Percentiles rank a stretch among this genome's conserved stretches.
phyloP scores from a whole-genome alignment of 2,329 filamentous ascomycete genomes.

The Orbilia quercus region DNA sequence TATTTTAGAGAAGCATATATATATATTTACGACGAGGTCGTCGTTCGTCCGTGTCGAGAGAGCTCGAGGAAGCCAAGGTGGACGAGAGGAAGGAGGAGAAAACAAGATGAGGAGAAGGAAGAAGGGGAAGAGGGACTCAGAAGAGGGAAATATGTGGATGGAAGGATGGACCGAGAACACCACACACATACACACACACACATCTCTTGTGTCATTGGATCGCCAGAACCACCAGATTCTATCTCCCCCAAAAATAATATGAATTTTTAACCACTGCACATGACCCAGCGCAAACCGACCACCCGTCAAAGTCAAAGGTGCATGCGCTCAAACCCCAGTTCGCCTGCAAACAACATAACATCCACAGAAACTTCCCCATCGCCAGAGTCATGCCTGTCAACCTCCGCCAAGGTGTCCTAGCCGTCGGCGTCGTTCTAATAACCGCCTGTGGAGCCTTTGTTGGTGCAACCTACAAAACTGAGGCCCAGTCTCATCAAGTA shows the following conservation, averaged over 20 bases:
- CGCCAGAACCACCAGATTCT: slow-evolving; percentile 2
- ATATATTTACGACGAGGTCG: neutral
- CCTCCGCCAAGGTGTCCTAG: slow-evolving; percentile 18
- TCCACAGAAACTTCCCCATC: neutral
- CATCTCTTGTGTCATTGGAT: slow-evolving; percentile 5
- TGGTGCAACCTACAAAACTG: slow-evolving; percentile 28
- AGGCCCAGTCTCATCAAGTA: slow-evolving; percentile 35
- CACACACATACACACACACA: neutral
- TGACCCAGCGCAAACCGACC: neutral
- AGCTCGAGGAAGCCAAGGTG: neutral
- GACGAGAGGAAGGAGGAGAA: neutral
- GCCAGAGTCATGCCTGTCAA: neutral
- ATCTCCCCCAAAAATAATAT: too few species aligned
- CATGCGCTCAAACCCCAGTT: neutral
- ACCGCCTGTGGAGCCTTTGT: slow-evolving; percentile 42
- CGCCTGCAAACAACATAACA: neutral
- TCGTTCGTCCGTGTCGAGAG: neutral
- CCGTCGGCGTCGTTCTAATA: slow-evolving; percentile 28
- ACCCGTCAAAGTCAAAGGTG: neutral
- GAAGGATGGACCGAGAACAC: neutral
- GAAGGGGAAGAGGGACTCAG: neutral
- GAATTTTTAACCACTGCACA: neutral
- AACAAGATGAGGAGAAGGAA: slow-evolving; percentile 10
- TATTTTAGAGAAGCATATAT: neutral
- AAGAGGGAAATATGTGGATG: neutral